Evolutionary conservation across 1,284 basidiomycete genomes (phyloP), one percentile per base, ranked within the genome.

Genomic region (Chiua sp.): DNA sequence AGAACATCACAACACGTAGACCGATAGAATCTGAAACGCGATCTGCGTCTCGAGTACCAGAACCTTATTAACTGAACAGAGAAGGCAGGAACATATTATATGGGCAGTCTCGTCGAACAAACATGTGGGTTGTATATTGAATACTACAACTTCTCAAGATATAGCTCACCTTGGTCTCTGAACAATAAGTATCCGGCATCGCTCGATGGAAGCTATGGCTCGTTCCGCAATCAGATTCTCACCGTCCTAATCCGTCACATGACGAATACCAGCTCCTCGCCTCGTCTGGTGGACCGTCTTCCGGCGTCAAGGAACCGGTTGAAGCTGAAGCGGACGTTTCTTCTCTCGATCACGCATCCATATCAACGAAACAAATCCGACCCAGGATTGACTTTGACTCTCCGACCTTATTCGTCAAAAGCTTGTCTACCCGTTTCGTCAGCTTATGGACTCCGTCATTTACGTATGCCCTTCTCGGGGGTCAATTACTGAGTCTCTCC

Each of bases 371-470:
- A 46, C 51, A 37, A 52, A 15, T 2, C 18, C 69, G 71, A 23
- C 69, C 70, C 8, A 16, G 23, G 5, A 47, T 71, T 26, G 50
- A 32, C 5, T 64, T 69, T 15, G 71, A 69, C 56, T 70, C 71
- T n/a, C 68, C 71, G 0, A 26, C 47, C 8, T 63, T 39, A 10
- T 56, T 72, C 23, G 22, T 60, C 47, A 51, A 59, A 20, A 73
- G 70, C 37, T 20, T 71, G 15, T 58, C 22, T 8, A 48, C 52
- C 3, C 70, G 66, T 32, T 67, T 73, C 42, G 39, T 61, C 47
- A 73, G 72, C 60, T 57, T 72, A 20, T 72, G 72, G 70, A 72
- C 70, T 8, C 69, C 66, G 0, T 67, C 70, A 33, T 74, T 72
- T 28, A 55, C 54, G 16, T 71, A 72, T 44, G 68, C 72, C 15